phyloP scores from a whole-genome alignment of 257 asterid species.

The Solanum bulbocastanum region DNA sequence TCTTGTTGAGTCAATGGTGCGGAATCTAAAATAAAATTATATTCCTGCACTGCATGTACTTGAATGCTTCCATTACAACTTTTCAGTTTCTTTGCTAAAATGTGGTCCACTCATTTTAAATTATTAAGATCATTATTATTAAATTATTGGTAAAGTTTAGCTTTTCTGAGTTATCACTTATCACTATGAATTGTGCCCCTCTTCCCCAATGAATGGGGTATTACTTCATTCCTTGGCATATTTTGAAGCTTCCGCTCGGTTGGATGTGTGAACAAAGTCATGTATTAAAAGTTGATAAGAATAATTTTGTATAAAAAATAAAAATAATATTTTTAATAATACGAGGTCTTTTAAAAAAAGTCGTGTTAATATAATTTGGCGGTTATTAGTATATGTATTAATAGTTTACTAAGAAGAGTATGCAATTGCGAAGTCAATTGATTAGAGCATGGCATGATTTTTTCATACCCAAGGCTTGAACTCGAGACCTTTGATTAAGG shows the following conservation, averaged over 20 bases:
- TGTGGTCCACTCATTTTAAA: background rate
- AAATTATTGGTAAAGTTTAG: background rate
- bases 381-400: background rate
- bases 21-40: background rate
- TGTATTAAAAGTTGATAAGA: accelerated
- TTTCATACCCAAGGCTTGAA: no score
- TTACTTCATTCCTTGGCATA: background rate
- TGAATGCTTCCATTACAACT: background rate
- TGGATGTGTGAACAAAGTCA: background rate
- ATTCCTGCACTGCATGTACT: background rate
- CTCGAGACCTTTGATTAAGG: no score
- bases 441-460: background rate
- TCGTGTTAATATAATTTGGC: background rate
- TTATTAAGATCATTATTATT: background rate
- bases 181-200: background rate
- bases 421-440: background rate
- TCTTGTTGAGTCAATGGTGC: background rate
- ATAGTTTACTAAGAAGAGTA: background rate
- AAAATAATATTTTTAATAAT: background rate
- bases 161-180: background rate
- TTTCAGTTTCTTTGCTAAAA: background rate
- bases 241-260: background rate
- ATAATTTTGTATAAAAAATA: background rate
- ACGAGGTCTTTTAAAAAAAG: background rate
- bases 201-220: background rate